A percentile compares a stretch with the other conserved stretches of the same genome.
These are phyloP conservation scores for Lachnellula occidentalis DNA, from an alignment of 2,329 filamentous ascomycete genomes.

Conservation along the genomic window DNA sequence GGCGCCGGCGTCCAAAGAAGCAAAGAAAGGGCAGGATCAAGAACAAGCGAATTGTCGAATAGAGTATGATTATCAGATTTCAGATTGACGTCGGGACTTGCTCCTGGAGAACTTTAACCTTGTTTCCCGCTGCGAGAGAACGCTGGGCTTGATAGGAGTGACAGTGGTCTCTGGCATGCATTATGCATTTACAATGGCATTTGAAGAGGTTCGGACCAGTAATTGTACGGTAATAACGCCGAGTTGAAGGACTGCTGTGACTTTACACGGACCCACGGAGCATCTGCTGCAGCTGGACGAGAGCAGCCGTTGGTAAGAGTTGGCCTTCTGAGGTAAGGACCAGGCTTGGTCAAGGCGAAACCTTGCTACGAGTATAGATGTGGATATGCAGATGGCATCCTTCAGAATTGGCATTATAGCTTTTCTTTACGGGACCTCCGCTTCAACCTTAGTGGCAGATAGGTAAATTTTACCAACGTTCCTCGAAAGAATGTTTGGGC, in stretches of 20 bases:
- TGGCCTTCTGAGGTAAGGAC: neutral
- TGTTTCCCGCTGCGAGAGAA: neutral
- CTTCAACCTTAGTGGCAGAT: no score
- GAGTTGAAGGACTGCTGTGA: neutral
- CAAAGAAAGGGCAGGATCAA: neutral
- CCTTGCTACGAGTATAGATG: neutral
- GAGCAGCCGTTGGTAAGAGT: neutral
- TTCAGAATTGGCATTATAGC: neutral
- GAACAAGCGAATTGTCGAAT: neutral
- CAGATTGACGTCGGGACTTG: neutral
- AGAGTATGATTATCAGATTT: neutral
- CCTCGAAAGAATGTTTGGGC: no score
- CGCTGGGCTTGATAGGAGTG: constrained; percentile 1
- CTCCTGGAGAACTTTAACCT: neutral
- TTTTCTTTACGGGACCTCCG: no score
- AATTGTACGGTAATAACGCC: neutral
- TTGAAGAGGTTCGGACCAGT: no score
- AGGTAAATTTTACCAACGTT: no score
- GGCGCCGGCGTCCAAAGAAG: neutral
- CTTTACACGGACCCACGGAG: neutral
- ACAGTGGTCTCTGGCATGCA: neutral
- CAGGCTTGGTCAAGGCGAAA: neutral
- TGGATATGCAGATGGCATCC: neutral
- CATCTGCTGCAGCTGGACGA: neutral
- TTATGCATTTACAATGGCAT: neutral